These are phyloP conservation scores for Rhipidocladum racemiflorum DNA, from an alignment of 176 grass and related monocot genomes.

Conservation along the genomic window DNA sequence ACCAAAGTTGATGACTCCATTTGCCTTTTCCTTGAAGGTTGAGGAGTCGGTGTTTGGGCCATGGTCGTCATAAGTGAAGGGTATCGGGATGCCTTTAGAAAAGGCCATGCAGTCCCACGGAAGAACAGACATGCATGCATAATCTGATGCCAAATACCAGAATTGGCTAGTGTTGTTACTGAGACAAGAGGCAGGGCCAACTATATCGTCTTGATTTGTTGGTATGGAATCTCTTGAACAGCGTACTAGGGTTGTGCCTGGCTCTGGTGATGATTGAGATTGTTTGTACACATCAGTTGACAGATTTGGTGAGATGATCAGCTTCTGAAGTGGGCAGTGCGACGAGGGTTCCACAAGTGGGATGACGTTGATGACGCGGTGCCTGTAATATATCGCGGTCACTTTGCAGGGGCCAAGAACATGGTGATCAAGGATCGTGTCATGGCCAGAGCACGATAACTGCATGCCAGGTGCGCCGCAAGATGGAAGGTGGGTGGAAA, in stretches of 20 bases:
- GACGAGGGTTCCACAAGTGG: neutral
- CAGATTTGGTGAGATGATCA: conserved; percentile 7
- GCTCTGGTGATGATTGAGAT: rapidly evolving
- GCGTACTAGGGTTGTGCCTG: conserved; percentile 2
- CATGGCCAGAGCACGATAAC: conserved; percentile 41
- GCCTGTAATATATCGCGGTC: conserved; percentile 23
- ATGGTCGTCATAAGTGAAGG: neutral
- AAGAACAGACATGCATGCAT: conserved; percentile 29
- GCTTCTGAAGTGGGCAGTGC: conserved; percentile 38
- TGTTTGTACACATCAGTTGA: conserved; percentile 26
- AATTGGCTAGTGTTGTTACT: conserved; percentile 22
- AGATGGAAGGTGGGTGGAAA: neutral
- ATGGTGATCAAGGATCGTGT: conserved; percentile 40
- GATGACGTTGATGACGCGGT: conserved; percentile 2
- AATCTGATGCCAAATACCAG: neutral
- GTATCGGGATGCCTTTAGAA: neutral
- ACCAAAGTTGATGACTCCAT: conserved; percentile 19
- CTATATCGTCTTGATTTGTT: neutral
- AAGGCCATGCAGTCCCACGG: conserved; percentile 31
- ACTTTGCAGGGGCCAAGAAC: conserved; percentile 37
- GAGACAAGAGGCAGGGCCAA: conserved; percentile 8
- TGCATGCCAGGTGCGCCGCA: conserved; percentile 44
- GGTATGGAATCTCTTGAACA: conserved; percentile 14
- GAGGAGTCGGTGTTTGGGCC: rapidly evolving
- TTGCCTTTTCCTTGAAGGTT: neutral